Base-by-base conservation (phyloP, 2,329 filamentous ascomycete genomes). In the Trichoderma arundinaceum region DNA sequence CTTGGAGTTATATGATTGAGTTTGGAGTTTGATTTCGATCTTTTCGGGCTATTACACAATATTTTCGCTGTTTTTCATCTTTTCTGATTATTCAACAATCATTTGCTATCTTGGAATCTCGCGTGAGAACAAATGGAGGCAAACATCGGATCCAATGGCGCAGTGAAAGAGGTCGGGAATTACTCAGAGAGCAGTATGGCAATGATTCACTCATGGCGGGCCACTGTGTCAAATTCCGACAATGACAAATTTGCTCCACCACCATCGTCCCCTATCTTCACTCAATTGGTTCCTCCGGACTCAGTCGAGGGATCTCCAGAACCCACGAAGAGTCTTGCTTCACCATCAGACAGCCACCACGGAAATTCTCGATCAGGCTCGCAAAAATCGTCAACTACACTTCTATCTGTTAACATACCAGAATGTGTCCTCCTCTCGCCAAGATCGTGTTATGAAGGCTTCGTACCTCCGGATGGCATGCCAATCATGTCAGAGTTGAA, bases 391-490 rank as follows among this genome's bases (percentile, higher is more conserved):
- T 48, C 54, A 51, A 19, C 35, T 8, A 19, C 38, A 39, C 10
- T 46, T 4, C 15, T 69, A 1, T 32, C n/a, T 15, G 71, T 77
- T 28, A 71, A 73, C n/a, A 35, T 77, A 1, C 74, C 74, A 0
- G 71, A 71, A 41, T 71, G 68, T 19, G 69, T 71, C 3, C 64
- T 77, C 3, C 41, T 75, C 17, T 66, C 70, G 1, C 76, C 76
- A 0, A 70, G 68, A 12, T 77, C 75, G 4, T 70, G 65, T 52
- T 77, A 74, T 60, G 72, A 77, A 13, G 73, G 74, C 0, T 77
- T 77, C 19, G 72, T 76, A 1, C 51, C 65, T n/a, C 65, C 65
- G 13, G 66, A 72, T 1, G 72, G 66, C 3, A 67, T 68, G 0
- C 71, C 73, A 1, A 57, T 71, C 4, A 54, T 72, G 12, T 59